phyloP scores from a whole-genome alignment of 2,329 filamentous ascomycete genomes.

The Calonectria honghensis region DNA sequence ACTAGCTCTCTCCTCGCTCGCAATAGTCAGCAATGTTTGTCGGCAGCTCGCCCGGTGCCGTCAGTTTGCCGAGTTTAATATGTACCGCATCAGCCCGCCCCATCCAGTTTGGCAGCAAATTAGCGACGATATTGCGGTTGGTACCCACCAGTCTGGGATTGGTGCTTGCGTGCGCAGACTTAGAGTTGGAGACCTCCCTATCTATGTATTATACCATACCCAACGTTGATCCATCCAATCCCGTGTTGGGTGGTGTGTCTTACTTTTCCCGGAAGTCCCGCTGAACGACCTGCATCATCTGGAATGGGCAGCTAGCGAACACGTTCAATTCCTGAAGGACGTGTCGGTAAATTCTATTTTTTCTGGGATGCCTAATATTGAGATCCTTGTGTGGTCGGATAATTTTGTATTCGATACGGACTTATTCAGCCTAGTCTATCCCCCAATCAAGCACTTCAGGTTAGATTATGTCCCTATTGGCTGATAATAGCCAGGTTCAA shows the following conservation, averaged over 20 bases:
- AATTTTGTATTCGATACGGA: not conserved
- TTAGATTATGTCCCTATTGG: not conserved
- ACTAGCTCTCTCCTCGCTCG: constrained; percentile 38
- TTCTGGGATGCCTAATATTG: constrained; percentile 38
- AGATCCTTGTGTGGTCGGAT: constrained; percentile 37
- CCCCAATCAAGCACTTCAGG: constrained; percentile 6
- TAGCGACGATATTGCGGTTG: not conserved
- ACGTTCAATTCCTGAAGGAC: not conserved
- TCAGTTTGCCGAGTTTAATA: constrained; percentile 41
- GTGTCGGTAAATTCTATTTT: not conserved
- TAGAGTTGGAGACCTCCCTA: not conserved
- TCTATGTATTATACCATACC: too few relatives aligned
- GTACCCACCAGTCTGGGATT: constrained; percentile 2
- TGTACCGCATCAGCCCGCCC: constrained; percentile 37
- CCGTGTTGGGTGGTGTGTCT: not conserved
- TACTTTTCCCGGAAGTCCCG: too few relatives aligned
- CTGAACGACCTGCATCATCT: not conserved
- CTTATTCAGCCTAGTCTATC: constrained; percentile 16
- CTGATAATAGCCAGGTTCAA: not conserved
- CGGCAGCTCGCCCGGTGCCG: constrained; percentile 37
- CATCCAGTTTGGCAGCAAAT: not conserved
- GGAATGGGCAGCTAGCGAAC: not conserved
- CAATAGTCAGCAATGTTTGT: constrained; percentile 48
- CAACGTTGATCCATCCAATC: too few relatives aligned
- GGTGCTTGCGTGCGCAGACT: constrained; percentile 23